Conservation (phyloP, 2,329 filamentous ascomycete genomes). For the Penicillium polonicum region DNA sequence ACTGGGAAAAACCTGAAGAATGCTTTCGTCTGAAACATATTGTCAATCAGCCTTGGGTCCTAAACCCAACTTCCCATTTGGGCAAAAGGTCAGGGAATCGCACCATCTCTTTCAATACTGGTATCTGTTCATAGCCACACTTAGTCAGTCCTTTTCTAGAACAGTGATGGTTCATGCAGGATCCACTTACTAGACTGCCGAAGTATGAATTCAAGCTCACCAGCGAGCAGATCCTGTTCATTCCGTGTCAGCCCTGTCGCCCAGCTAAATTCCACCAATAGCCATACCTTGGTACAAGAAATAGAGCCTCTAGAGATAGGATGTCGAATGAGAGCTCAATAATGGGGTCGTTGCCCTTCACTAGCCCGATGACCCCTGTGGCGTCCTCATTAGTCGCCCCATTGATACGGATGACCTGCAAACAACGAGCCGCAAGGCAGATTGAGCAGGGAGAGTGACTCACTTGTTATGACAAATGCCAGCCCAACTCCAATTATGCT, state of each 20-base stretch:
- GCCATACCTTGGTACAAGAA: constrained; percentile 70
- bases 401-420: neutral
- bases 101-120: constrained; percentile 89
- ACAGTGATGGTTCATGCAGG: constrained; percentile 1
- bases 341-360: constrained; percentile 58
- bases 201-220: constrained; percentile 87
- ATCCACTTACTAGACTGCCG: constrained; percentile 48
- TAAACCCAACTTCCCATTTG: neutral
- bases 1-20: constrained; percentile 80
- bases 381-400: constrained; percentile 6
- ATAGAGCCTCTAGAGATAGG: constrained; percentile 81
- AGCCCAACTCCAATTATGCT: constrained; percentile 72
- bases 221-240: constrained; percentile 72
- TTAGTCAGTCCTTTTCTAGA: constrained; percentile 18
- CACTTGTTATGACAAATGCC: constrained; percentile 69
- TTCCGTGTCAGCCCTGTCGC: constrained; percentile 20
- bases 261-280: constrained; percentile 3
- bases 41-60: constrained; percentile 29
- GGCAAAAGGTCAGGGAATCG: neutral
- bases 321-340: constrained; percentile 83
- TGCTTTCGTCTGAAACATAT: constrained; percentile 64
- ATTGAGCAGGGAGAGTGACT: constrained; percentile 39
- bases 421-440: constrained; percentile 23
- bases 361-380: constrained; percentile 65
- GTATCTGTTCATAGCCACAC: constrained; percentile 56